phyloP scores from a whole-genome alignment of 495 filamentous ascomycete genomes.

The Podospora anserina region DNA sequence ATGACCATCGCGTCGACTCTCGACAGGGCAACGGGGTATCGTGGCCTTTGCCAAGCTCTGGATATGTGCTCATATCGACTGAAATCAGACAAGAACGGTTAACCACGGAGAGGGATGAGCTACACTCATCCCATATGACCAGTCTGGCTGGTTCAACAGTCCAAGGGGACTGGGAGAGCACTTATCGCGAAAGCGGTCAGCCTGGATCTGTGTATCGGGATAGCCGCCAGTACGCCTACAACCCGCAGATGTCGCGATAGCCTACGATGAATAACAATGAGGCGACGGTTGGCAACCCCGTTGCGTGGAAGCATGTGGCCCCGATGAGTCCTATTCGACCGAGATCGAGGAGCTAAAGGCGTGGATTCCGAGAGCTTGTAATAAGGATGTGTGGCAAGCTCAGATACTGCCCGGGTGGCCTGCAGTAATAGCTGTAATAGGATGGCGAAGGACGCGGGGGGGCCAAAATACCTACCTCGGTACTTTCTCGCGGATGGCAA shows the following conservation, averaged over 20 bases:
- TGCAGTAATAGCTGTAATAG: too few species aligned
- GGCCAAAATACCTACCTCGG: too few species aligned
- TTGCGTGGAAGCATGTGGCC: neutral
- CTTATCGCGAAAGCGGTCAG: neutral
- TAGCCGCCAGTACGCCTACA: neutral
- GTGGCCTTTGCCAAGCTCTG: neutral
- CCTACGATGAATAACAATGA: neutral
- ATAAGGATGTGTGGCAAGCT: neutral
- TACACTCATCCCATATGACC: neutral
- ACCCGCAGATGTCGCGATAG: neutral
- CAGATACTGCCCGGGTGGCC: too few species aligned
- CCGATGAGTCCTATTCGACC: neutral
- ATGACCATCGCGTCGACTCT: neutral
- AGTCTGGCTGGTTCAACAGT: constrained; percentile 1
- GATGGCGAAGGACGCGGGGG: too few species aligned
- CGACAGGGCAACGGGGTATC: neutral
- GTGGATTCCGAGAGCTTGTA: neutral
- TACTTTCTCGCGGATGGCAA: too few species aligned
- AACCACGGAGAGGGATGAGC: neutral
- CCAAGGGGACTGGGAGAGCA: constrained; percentile 1
- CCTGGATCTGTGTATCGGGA: neutral
- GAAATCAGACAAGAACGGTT: constrained; percentile 1
- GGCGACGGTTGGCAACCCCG: neutral
- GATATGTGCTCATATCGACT: constrained; percentile 1
- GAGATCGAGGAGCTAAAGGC: neutral